phyloP scores from a whole-genome alignment of 2,329 filamentous ascomycete genomes.

The Hypoxylon rubiginosum region DNA sequence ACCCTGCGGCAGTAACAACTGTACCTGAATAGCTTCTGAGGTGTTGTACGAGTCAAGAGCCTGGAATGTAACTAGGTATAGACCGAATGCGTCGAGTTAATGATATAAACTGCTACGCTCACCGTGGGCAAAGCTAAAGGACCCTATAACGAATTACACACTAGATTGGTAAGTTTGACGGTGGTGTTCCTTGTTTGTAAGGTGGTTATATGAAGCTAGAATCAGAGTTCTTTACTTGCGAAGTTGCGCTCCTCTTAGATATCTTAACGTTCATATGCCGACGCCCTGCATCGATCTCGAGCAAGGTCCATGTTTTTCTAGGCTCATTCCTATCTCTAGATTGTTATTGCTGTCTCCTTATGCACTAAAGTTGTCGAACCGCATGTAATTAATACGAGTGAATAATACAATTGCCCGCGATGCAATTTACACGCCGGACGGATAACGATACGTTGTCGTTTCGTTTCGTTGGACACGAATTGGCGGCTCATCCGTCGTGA shows the following conservation, averaged over 20 bases:
- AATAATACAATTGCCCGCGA: not conserved
- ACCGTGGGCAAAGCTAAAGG: too few relatives aligned
- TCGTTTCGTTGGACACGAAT: conserved; percentile 4
- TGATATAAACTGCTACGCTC: not conserved
- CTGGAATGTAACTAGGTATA: not conserved
- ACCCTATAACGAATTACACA: too few relatives aligned
- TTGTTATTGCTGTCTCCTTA: not conserved
- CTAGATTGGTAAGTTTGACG: not conserved
- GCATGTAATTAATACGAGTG: not conserved
- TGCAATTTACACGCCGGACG: not conserved
- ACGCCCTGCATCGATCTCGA: not conserved
- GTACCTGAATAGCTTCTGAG: not conserved
- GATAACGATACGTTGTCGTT: conserved; percentile 5
- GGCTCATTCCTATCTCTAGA: too few relatives aligned
- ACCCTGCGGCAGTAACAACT: too few relatives aligned
- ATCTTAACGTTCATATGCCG: too few relatives aligned
- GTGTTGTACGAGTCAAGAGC: too few relatives aligned
- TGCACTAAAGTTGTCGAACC: not conserved
- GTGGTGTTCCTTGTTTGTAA: too few relatives aligned
- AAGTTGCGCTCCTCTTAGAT: too few relatives aligned
- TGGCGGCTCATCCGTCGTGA: conserved; percentile 4
- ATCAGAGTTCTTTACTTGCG: too few relatives aligned
- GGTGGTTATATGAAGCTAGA: too few relatives aligned
- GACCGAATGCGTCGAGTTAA: not conserved
- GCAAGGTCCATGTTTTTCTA: not conserved